Evolutionary conservation across 305 asterid genomes (phyloP).

Genomic region (Fraxinus sp.): DNA sequence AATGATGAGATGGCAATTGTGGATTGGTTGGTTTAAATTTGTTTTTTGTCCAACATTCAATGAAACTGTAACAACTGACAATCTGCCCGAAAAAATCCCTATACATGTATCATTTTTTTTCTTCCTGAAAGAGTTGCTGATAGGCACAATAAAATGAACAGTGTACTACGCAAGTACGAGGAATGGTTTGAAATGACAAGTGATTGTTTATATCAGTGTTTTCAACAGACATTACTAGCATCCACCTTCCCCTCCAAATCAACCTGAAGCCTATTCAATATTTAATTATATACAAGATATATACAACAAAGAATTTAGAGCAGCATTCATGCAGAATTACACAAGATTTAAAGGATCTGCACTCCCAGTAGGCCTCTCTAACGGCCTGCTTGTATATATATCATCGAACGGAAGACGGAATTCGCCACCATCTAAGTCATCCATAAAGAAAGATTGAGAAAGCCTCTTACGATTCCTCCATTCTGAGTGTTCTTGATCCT

Average conservation of each 20-base stretch:
- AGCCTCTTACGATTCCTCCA: constrained; percentile 41
- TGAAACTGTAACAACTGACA: too few species aligned
- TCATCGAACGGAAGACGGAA: constrained; percentile 80
- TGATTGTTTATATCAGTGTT: neutral
- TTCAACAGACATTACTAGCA: neutral
- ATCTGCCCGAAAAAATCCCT: too few species aligned
- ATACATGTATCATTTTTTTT: too few species aligned
- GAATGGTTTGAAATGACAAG: neutral
- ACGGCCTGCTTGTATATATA: constrained; percentile 39
- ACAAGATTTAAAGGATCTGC: constrained; percentile 48
- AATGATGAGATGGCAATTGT: neutral
- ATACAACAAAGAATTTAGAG: constrained; percentile 55
- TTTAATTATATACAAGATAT: constrained; percentile 36
- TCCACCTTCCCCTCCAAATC: constrained; percentile 24
- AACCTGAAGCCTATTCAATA: constrained; percentile 21
- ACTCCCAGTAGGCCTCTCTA: constrained; percentile 26
- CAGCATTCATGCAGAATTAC: constrained; percentile 31
- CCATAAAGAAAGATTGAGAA: constrained; percentile 67
- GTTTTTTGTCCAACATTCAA: too few species aligned
- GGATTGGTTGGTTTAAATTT: neutral
- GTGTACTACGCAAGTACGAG: neutral
- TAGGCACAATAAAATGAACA: neutral
- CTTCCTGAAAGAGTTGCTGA: neutral
- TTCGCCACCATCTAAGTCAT: constrained; percentile 53
- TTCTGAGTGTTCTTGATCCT: constrained; percentile 42